Evolutionary conservation across 306 rosid species (phyloP).

Genomic region (Lotus japonicus): DNA sequence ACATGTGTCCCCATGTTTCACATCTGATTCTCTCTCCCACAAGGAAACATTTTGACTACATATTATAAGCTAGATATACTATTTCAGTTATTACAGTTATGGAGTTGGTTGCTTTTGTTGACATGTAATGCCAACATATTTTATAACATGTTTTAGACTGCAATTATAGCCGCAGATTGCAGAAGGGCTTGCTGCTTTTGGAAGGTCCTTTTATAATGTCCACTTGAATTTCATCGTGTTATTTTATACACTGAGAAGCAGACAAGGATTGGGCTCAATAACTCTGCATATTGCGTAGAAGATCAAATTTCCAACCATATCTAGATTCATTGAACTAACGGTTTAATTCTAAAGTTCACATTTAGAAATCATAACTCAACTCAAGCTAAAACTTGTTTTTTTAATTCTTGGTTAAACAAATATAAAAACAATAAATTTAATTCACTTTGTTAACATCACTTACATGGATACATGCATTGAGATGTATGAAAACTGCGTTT

Average conservation of each 20-base stretch:
- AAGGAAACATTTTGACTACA: conserved; percentile 29
- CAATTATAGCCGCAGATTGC: neutral
- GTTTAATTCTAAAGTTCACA: neutral
- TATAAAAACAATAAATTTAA: neutral
- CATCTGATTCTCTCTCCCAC: conserved; percentile 35
- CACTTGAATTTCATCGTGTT: conserved; percentile 11
- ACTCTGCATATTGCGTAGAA: conserved; percentile 22
- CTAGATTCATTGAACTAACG: conserved; percentile 33
- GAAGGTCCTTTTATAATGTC: conserved; percentile 14
- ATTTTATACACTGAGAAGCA: conserved; percentile 1
- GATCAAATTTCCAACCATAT: conserved; percentile 15
- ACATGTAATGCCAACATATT: neutral
- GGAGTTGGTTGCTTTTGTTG: conserved; percentile 49
- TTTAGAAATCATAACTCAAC: neutral
- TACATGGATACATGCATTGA: too few relatives aligned
- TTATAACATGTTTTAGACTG: neutral
- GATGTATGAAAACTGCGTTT: too few relatives aligned
- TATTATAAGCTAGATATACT: conserved; percentile 24
- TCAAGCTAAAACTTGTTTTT: neutral
- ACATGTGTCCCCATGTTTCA: conserved; percentile 69
- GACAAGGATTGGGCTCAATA: conserved; percentile 33
- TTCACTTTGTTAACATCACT: too few relatives aligned
- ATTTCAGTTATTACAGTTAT: conserved; percentile 72
- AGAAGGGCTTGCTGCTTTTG: neutral
- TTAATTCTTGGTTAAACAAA: neutral